phyloP scores from a whole-genome alignment of 1,139 yeast genomes.

The Candida sp. region DNA sequence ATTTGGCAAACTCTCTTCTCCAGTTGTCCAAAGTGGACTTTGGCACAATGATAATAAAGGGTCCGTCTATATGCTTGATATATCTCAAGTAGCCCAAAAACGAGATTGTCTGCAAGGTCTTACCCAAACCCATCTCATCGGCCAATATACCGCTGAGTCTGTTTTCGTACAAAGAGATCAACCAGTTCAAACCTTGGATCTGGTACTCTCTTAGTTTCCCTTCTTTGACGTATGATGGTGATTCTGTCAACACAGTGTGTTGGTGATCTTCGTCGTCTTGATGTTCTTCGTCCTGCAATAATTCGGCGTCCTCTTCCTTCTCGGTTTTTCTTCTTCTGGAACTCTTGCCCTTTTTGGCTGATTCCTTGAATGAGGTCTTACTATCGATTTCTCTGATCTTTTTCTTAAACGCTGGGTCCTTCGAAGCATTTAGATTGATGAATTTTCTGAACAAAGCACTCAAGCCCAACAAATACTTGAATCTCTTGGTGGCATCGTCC shows the following conservation, averaged over 20 bases:
- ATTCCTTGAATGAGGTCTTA: slow-evolving; percentile 31
- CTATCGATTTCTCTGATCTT: slow-evolving; percentile 48
- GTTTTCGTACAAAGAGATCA: slow-evolving; percentile 48
- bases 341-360: slow-evolving; percentile 15
- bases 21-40: slow-evolving; percentile 96
- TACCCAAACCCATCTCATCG: slow-evolving; percentile 56
- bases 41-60: slow-evolving; percentile 91
- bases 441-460: slow-evolving; percentile 90
- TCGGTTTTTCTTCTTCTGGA: slow-evolving; percentile 68
- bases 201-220: slow-evolving; percentile 83
- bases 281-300: slow-evolving; percentile 75
- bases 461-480: slow-evolving; percentile 79
- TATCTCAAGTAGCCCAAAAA: slow-evolving; percentile 88
- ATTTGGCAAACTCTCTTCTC: slow-evolving; percentile 89
- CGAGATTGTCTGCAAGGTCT: slow-evolving; percentile 51
- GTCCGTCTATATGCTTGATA: slow-evolving; percentile 81
- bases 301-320: slow-evolving; percentile 92
- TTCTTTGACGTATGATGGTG: slow-evolving; percentile 69
- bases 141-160: slow-evolving; percentile 50
- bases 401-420: slow-evolving; percentile 66
- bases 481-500: slow-evolving; percentile 77
- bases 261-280: slow-evolving; percentile 50
- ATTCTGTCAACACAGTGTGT: slow-evolving; percentile 71
- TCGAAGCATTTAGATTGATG: slow-evolving; percentile 79
- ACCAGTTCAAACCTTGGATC: slow-evolving; percentile 53